Percentiles rank a stretch among this genome's conserved stretches.
Conservation (phyloP, 73 alveolate genomes). For the Stentor roeselii region DNA sequence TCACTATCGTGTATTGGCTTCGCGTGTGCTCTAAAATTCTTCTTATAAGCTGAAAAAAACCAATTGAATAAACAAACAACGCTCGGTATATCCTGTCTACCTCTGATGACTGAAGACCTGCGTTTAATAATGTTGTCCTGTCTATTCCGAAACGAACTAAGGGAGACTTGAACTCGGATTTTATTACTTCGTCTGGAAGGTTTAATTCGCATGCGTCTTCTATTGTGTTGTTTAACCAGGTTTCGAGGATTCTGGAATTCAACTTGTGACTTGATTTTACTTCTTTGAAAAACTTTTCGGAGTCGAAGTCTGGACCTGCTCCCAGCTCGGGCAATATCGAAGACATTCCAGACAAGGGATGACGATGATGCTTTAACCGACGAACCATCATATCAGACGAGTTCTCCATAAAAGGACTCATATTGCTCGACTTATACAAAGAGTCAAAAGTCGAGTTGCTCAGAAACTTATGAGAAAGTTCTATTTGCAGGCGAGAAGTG, state of each 20-base stretch:
- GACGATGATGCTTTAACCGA: background rate
- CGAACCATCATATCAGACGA: background rate
- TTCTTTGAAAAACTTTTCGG: background rate
- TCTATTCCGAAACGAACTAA: slow-evolving; percentile 51
- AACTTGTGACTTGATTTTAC: background rate
- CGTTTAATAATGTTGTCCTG: slow-evolving; percentile 41
- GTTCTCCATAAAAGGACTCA: background rate
- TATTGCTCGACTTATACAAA: background rate
- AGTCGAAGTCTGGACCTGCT: background rate
- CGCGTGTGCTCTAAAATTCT: slow-evolving; percentile 45
- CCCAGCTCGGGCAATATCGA: background rate
- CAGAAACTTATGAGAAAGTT: background rate
- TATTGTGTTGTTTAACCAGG: background rate
- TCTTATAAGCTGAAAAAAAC: slow-evolving; percentile 54
- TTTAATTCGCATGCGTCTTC: background rate
- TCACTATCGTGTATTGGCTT: slow-evolving; percentile 39
- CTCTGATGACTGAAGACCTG: slow-evolving; percentile 39
- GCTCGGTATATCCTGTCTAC: slow-evolving; percentile 59
- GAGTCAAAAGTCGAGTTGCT: background rate
- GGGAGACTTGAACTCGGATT: slow-evolving; percentile 22
- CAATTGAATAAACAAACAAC: slow-evolving; percentile 55
- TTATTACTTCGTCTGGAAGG: background rate
- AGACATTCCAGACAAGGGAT: slow-evolving; percentile 6
- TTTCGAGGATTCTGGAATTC: background rate
- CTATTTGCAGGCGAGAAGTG: background rate